These are phyloP conservation scores for Rheum nobile DNA, from an alignment of 148 eudicot genomes.

Conservation along the genomic window DNA sequence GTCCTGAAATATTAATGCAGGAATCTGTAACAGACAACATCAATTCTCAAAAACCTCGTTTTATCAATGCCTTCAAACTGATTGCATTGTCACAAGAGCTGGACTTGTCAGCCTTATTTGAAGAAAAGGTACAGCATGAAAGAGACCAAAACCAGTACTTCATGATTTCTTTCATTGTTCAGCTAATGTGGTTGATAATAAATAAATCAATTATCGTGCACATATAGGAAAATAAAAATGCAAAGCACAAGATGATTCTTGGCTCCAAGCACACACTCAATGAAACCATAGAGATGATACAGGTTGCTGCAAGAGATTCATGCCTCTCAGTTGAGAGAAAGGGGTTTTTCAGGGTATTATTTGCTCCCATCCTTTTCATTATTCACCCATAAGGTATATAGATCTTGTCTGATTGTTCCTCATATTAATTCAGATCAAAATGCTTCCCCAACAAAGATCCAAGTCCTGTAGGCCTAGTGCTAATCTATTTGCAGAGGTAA, in stretches of 20 bases:
- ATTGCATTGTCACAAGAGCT: slow-evolving; percentile 43
- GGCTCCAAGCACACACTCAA: slow-evolving; percentile 33
- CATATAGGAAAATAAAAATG: slow-evolving; percentile 21
- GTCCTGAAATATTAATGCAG: slow-evolving; percentile 15
- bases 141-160: background rate
- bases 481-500: slow-evolving; percentile 40
- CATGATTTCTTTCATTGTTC: background rate
- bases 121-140: slow-evolving; percentile 30
- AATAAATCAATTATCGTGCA: background rate
- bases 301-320: slow-evolving; percentile 41
- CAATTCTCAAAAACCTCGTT: slow-evolving; percentile 15
- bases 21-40: slow-evolving; percentile 15
- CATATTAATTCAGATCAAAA: slow-evolving; percentile 24
- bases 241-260: slow-evolving; percentile 27
- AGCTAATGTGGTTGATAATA: background rate
- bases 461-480: slow-evolving; percentile 29
- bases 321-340: slow-evolving; percentile 33
- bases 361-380: background rate
- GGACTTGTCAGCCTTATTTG: slow-evolving; percentile 41
- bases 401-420: background rate
- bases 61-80: slow-evolving; percentile 50
- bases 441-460: slow-evolving; percentile 23
- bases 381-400: background rate
- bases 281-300: slow-evolving; percentile 37
- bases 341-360: slow-evolving; percentile 29